Base-by-base conservation (phyloP, 2,329 filamentous ascomycete species). In the Nigrograna mackinnonii region DNA sequence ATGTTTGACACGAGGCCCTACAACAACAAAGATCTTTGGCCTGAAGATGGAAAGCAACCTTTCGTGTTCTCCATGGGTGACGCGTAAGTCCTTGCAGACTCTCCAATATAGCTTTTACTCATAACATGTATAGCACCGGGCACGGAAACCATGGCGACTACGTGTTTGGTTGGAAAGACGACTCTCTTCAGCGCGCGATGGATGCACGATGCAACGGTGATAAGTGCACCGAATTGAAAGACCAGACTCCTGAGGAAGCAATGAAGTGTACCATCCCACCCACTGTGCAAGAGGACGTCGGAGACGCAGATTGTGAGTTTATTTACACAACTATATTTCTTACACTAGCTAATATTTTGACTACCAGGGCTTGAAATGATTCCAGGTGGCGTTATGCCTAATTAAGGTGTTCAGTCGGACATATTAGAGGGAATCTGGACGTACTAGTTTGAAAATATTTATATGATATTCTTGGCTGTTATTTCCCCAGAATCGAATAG, bases 141-240 rank as follows among this genome's bases (percentile, higher is more conserved):
- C 63, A 72, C 18, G 74, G 72, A 28, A 73, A 73, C 7, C 73
- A 77, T 58, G 74, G 72, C 21, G 74, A 77, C 60, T 77, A 77
- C 56, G 58, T 77, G 49, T 77, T 77, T 57, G 74, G 74, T 43
- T 77, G 74, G 61, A 57, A 63, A 35, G 61, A 57, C 22, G 60
- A 64, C 33, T 39, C 52, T 5, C 41, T 64, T 11, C 61, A 64
- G 35, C 50, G 60, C 5, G 61, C 58, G 13, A 19, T 64, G 24
- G 43, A 64, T 46, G 56, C 59, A 11, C 37, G 56, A 12, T 62
- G 61, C 43, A 49, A 53, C 11, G 59, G 57, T 34, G 61, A 61
- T 41, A 18, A 51, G 2, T 64, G 60, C 35, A 52, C 41, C 9
- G 54, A 57, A 46, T 41, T 64, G 22, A 33, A 40, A 20, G 45